A percentile compares a stretch with the other conserved stretches of the same genome.
These are phyloP conservation scores for Primulina tabacum DNA, from an alignment of 257 asterid genomes.

Conservation along the genomic window DNA sequence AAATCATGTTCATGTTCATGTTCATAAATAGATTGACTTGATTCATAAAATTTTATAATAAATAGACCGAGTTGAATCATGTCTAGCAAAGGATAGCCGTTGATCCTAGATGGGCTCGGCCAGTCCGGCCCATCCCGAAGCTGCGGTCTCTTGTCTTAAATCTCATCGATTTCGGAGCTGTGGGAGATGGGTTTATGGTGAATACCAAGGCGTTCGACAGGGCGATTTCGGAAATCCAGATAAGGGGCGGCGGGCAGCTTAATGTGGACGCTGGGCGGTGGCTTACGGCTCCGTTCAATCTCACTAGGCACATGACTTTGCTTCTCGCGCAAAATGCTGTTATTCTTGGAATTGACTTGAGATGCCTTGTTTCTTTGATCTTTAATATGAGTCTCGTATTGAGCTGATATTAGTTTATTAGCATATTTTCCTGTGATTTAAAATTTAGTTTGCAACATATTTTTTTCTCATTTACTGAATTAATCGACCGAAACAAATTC, in stretches of 20 bases:
- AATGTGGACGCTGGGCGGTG: conserved; percentile 71
- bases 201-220: conserved; percentile 70
- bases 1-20: too few species aligned
- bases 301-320: conserved; percentile 80
- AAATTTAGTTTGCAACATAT: too few species aligned
- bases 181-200: conserved; percentile 73
- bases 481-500: background rate
- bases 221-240: conserved; percentile 62
- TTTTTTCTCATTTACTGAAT: too few species aligned
- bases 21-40: too few species aligned
- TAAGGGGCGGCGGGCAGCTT: conserved; percentile 88
- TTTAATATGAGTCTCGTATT: too few species aligned
- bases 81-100: conserved; percentile 65
- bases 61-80: too few species aligned
- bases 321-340: conserved; percentile 73
- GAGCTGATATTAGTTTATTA: too few species aligned
- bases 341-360: conserved; percentile 75
- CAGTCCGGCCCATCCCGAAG: conserved; percentile 56
- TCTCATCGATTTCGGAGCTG: conserved; percentile 79
- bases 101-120: conserved; percentile 43
- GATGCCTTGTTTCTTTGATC: conserved; percentile 17
- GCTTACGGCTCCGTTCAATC: conserved; percentile 94
- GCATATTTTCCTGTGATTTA: too few species aligned
- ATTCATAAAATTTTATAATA: too few species aligned
- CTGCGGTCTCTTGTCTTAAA: conserved; percentile 65